Percentiles rank a stretch among this genome's conserved stretches.
Conservation (phyloP, 257 asterid genomes). For the Sherardia arvensis region DNA sequence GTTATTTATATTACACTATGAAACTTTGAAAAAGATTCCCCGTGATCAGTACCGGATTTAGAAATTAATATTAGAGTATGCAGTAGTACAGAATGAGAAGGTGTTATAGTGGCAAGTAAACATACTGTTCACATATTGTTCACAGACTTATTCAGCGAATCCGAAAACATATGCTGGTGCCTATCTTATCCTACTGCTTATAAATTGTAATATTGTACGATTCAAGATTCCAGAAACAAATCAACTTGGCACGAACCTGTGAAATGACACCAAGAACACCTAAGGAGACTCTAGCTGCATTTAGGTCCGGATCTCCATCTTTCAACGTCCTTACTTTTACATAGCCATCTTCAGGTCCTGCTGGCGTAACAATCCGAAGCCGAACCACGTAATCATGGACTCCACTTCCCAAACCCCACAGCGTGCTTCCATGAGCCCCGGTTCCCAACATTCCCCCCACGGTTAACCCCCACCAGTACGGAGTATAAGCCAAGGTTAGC, state of each 20-base stretch:
- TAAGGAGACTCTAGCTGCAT: slow-evolving; percentile 54
- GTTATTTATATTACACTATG: no score
- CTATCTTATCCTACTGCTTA: no score
- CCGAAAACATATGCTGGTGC: no score
- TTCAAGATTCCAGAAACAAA: not conserved
- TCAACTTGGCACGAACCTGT: slow-evolving; percentile 22
- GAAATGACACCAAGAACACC: slow-evolving; percentile 70
- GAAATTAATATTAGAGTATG: no score
- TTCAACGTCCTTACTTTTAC: slow-evolving; percentile 29
- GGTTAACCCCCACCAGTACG: slow-evolving; percentile 70
- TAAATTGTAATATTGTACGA: no score
- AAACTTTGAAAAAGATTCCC: no score
- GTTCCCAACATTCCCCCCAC: slow-evolving; percentile 60
- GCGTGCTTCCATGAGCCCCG: slow-evolving; percentile 71
- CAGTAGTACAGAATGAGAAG: no score
- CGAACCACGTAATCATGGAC: slow-evolving; percentile 44
- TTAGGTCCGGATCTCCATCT: slow-evolving; percentile 29
- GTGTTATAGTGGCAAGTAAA: no score
- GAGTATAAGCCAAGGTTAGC: slow-evolving; percentile 46
- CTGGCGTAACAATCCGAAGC: slow-evolving; percentile 44
- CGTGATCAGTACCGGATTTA: no score
- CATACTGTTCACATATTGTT: no score
- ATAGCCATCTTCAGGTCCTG: slow-evolving; percentile 27
- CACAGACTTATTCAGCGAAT: no score
- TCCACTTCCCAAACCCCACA: slow-evolving; percentile 56